Evolutionary conservation across 768 basidiomycete genomes (phyloP), one percentile per base, ranked within the genome.

Genomic region (Mrakia blollopis): DNA sequence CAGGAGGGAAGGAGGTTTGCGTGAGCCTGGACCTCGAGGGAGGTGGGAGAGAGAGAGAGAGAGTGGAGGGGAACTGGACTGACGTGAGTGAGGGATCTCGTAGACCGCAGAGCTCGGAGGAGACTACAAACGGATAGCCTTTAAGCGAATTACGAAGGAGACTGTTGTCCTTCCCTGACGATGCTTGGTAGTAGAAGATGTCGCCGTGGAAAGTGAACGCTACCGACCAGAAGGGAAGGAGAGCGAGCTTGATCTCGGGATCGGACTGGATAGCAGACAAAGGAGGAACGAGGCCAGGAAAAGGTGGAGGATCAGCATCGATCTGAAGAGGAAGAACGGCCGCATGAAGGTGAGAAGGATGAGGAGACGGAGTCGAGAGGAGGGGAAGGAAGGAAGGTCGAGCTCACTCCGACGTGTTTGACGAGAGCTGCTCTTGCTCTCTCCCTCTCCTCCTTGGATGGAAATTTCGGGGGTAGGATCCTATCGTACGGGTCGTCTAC

Each of bases 161-260:
- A 32, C 44, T 52, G 30, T 67, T 50, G 25, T 54, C 63, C 10
- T 62, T 35, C n/a, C n/a, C n/a, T n/a, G n/a, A n/a, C n/a, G n/a
- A n/a, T n/a, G n/a, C n/a, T n/a, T n/a, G 60, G 61, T 74, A 74
- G 60, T 65, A 74, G 28, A 67, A 68, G 62, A 68, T 21, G 41
- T 74, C 65, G 23, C 57, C 73, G 62, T 65, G 50, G 61, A 50
- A 74, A 5, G 65, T 74, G 35, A 52, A 74, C 5, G 73, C 73
- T 35, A 60, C n/a, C n/a, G 73, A 50, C 73, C 73, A 74, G 25
- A 74, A 74, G 11, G 73, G 73, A 7, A 74, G 44, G 18, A 65
- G 30, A 10, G 73, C 44, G 32, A 74, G 50, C 73, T 74, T 60
- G 50, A 74, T 63, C 1, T 74, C 62, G 41, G 30, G 57, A 52